Evolutionary conservation across 139 green algal genomes (phyloP).

Genomic region (Spirogloea muscicola): DNA sequence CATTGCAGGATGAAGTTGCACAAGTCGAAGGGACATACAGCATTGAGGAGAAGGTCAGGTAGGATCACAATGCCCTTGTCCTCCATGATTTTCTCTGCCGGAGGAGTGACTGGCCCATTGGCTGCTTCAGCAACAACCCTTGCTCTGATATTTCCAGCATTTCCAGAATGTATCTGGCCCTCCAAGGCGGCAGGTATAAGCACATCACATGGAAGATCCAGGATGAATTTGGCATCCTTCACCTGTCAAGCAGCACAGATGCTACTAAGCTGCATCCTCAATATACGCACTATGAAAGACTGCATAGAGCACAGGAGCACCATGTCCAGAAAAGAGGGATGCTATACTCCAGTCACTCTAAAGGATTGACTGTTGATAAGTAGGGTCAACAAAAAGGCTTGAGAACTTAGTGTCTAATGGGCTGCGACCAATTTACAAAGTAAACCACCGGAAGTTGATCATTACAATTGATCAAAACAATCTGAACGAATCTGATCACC

Average conservation of each 20-base stretch:
- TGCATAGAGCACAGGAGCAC: too few relatives aligned
- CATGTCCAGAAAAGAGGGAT: too few relatives aligned
- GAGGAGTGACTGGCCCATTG: constrained; percentile 51
- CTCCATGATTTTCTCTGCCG: constrained; percentile 47
- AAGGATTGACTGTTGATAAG: too few relatives aligned
- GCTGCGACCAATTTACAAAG: too few relatives aligned
- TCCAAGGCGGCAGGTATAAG: constrained; percentile 51
- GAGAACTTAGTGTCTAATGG: too few relatives aligned
- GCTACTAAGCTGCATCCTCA: neutral
- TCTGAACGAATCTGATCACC: neutral
- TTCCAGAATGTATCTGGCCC: constrained; percentile 45
- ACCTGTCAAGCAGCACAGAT: constrained; percentile 13
- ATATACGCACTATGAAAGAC: too few relatives aligned
- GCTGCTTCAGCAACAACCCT: constrained; percentile 53
- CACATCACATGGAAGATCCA: constrained; percentile 50
- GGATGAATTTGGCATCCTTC: constrained; percentile 31
- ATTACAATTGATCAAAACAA: neutral
- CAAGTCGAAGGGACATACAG: constrained; percentile 26
- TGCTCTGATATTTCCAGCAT: constrained; percentile 43
- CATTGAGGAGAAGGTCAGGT: constrained; percentile 50
- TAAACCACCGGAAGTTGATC: neutral
- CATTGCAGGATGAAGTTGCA: too few relatives aligned
- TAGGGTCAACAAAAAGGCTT: too few relatives aligned
- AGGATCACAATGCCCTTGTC: constrained; percentile 42
- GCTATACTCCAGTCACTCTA: too few relatives aligned